Evolutionary conservation across 306 rosid species (phyloP), one percentile per base, ranked within the genome.

Genomic region (Ammopiptanthus mongolicus): DNA sequence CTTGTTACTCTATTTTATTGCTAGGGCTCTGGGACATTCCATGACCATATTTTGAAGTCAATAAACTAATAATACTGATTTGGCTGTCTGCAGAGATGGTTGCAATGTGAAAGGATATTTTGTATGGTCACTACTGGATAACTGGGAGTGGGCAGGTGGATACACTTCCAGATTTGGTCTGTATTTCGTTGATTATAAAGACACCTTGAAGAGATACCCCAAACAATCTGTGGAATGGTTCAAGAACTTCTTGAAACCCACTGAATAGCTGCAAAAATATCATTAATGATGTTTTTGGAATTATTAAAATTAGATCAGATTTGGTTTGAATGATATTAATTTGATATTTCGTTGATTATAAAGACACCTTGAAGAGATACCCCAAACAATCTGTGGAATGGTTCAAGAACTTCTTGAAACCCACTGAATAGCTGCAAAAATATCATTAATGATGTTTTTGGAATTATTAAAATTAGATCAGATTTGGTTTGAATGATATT

Each of bases 41-140:
- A 33, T 18, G n/a, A 28, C 46, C 18, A 48, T 9, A 63, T 22
- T 56, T 39, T 4, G 0, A 50, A 51, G 33, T 31, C 41, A 46
- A 64, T 56, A 50, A 62, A 46, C 60, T 76, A 69, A 77, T 52
- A 64, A 8, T 66, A 0, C 28, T 66, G 21, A 33, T 71, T 71
- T 71, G 73, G 7, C 0, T 75, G 36, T 61, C 0, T 79, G 88
- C 88, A 96, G 99, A 58, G 98, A 96, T 76, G 98, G 96, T 5
- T 92, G 98, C 87, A 96, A 96, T 82, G 99, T 96, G 80, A 89
- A 82, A 73, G 98, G 99, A 58, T 96, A 96, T 65, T 92, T 96
- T 82, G 97, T 42, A 5, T 96, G 99, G 99, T 92, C 99, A 82
- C 69, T 92, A 0, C 69, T 96, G 80, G 98, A 96, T 84, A 92